These are phyloP conservation scores for Rubus parviflorus DNA, from an alignment of 306 rosid species.

Conservation along the genomic window DNA sequence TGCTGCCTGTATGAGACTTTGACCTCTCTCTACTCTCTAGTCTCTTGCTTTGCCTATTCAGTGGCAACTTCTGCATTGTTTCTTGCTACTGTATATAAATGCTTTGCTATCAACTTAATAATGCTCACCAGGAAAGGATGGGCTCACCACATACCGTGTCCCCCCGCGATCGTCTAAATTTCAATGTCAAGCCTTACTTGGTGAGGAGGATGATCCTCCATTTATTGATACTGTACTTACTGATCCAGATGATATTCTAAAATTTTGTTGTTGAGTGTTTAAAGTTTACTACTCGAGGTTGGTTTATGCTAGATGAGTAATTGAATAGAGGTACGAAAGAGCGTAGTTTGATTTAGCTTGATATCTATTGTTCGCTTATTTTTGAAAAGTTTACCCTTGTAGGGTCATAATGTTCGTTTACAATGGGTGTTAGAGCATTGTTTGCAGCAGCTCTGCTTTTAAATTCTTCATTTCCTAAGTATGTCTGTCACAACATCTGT, in stretches of 20 bases:
- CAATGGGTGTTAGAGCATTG: too few relatives aligned
- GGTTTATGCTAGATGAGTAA: too few relatives aligned
- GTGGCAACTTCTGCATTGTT: not conserved
- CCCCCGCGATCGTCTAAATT: not conserved
- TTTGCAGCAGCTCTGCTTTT: too few relatives aligned
- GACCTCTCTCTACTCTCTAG: not conserved
- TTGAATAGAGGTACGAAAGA: too few relatives aligned
- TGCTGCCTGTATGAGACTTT: not conserved
- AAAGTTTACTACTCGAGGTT: too few relatives aligned
- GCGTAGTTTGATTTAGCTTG: not conserved
- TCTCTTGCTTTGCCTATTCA: not conserved
- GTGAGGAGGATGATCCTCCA: not conserved
- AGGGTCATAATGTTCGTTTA: too few relatives aligned
- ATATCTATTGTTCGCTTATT: not conserved
- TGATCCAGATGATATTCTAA: not conserved
- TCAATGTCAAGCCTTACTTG: not conserved
- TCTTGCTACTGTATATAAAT: not conserved
- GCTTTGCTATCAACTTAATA: not conserved
- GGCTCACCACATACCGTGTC: conserved; percentile 3
- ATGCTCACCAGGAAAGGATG: not conserved
- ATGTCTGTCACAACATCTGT: too few relatives aligned
- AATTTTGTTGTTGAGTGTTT: not conserved
- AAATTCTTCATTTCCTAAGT: too few relatives aligned
- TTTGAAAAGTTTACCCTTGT: accelerated
- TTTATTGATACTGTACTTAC: not conserved